These are phyloP conservation scores for Polytrichum formosum DNA, from an alignment of 225 moss, liverwort and hornwort species.

Conservation along the genomic window DNA sequence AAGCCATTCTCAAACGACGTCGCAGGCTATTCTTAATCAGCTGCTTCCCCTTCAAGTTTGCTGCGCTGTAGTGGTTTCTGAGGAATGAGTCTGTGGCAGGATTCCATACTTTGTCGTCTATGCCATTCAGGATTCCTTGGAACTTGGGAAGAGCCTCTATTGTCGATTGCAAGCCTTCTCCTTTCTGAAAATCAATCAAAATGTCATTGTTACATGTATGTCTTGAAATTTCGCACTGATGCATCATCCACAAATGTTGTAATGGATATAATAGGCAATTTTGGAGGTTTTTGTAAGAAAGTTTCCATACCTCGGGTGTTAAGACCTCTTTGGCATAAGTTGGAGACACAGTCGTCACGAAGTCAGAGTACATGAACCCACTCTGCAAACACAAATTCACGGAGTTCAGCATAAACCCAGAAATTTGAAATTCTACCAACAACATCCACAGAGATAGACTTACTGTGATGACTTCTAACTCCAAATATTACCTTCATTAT, in stretches of 20 bases:
- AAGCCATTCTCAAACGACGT: constrained; percentile 47
- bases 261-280: no score
- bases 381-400: constrained; percentile 21
- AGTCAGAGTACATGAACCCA: constrained; percentile 49
- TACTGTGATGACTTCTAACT: no score
- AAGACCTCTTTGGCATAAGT: constrained; percentile 60
- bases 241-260: no score
- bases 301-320: constrained; percentile 49
- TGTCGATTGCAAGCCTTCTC: constrained; percentile 73
- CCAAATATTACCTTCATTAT: constrained; percentile 61
- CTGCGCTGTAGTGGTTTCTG: constrained; percentile 49
- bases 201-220: no score
- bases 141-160: constrained; percentile 65
- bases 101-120: constrained; percentile 83
- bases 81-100: constrained; percentile 73
- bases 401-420: no score
- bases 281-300: no score
- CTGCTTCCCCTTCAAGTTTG: constrained; percentile 52
- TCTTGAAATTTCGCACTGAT: no score
- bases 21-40: constrained; percentile 58
- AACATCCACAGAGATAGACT: no score
- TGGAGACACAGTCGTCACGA: constrained; percentile 56
- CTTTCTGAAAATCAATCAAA: constrained; percentile 37
- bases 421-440: no score
- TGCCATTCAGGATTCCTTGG: constrained; percentile 79